Conservation (phyloP, 1,284 basidiomycete genomes). For the Mycena sp. region DNA sequence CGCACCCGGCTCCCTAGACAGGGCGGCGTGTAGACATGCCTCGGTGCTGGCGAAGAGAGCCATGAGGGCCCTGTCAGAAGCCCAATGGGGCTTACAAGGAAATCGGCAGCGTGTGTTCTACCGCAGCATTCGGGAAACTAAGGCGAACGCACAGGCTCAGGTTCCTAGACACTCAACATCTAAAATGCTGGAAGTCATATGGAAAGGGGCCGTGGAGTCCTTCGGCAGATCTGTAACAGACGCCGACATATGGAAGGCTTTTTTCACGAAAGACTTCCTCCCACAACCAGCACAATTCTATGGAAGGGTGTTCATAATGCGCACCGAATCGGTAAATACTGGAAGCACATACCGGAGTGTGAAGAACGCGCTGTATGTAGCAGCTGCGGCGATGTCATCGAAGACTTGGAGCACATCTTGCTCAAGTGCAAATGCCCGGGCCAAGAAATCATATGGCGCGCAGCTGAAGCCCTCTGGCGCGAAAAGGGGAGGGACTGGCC, state of each 20-base stretch:
- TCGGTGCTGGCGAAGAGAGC: neutral
- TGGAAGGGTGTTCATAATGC: neutral
- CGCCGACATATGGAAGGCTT: neutral
- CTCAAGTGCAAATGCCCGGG: neutral
- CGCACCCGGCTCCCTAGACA: neutral
- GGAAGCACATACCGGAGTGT: neutral
- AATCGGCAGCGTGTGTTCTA: neutral
- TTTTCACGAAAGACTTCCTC: neutral
- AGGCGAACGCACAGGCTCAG: neutral
- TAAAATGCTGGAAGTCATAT: too few relatives aligned
- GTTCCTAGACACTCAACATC: too few relatives aligned
- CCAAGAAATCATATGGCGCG: neutral
- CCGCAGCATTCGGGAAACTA: neutral
- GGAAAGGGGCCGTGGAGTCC: too few relatives aligned
- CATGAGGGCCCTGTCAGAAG: neutral
- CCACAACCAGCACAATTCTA: neutral
- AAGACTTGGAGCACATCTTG: too few relatives aligned
- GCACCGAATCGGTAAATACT: neutral
- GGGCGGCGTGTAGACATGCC: neutral
- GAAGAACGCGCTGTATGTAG: neutral
- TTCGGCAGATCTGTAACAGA: neutral
- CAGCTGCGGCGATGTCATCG: too few relatives aligned
- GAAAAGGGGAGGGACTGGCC: constrained; percentile 14
- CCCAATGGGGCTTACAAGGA: neutral
- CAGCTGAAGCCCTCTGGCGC: constrained; percentile 13